Conservation (phyloP, 2,329 filamentous ascomycete species). For the Xenoacremonium recifei region DNA sequence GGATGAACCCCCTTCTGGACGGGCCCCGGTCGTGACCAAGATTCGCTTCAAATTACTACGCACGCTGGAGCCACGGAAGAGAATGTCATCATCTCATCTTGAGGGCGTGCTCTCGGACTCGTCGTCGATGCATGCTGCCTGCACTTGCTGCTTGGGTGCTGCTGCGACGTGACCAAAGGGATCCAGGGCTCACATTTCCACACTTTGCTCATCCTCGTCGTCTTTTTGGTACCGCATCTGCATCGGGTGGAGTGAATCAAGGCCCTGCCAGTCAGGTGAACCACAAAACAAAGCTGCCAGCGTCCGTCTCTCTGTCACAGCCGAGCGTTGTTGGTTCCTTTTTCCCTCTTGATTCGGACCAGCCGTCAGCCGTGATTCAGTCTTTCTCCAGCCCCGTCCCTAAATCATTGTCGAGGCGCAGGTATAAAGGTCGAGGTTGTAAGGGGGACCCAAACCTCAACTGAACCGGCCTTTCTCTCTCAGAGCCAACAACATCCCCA, state of each 20-base stretch:
- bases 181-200: conserved; percentile 11
- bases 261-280: conserved; percentile 15
- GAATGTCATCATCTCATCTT: conserved; percentile 20
- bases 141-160: conserved; percentile 11
- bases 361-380: conserved; percentile 11
- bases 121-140: conserved; percentile 17
- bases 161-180: conserved; percentile 11
- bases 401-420: conserved; percentile 5
- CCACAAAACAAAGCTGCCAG: conserved; percentile 5
- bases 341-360: conserved; percentile 9
- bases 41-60: conserved; percentile 28
- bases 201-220: conserved; percentile 5
- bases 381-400: conserved; percentile 5
- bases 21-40: conserved; percentile 25
- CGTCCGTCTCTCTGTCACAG: conserved; percentile 8
- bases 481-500: not conserved
- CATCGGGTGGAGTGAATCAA: conserved; percentile 14
- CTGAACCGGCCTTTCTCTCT: conserved; percentile 9
- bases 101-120: conserved; percentile 18
- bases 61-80: conserved; percentile 12
- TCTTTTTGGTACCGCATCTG: not conserved
- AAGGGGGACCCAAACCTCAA: conserved; percentile 13
- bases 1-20: conserved; percentile 29
- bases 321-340: conserved; percentile 10
- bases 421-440: conserved; percentile 24